phyloP scores from a whole-genome alignment of 1,284 basidiomycete species.

The Apiotrichum veenhuisii region DNA sequence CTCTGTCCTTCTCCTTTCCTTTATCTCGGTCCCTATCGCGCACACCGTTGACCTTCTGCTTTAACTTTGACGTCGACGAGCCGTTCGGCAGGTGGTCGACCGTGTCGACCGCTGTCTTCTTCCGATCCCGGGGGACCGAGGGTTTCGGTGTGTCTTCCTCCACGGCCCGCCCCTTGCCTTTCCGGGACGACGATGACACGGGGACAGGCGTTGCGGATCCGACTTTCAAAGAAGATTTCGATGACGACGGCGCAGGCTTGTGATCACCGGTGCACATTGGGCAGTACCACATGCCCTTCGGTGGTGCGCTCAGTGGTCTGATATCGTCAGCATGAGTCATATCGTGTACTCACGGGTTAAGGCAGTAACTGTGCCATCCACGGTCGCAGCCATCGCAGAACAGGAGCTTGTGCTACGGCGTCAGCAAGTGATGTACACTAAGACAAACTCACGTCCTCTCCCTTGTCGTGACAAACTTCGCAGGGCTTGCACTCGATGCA shows the following conservation, averaged over 20 bases:
- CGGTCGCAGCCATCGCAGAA: conserved; percentile 95
- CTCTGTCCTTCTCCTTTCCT: not conserved
- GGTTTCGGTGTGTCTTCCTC: conserved; percentile 6
- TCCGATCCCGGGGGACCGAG: conserved; percentile 2
- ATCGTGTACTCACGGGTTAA: conserved; percentile 57
- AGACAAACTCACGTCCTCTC: conserved; percentile 70
- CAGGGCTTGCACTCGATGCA: conserved; percentile 93
- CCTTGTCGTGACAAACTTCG: conserved; percentile 79
- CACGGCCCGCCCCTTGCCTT: conserved; percentile 16
- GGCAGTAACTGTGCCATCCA: conserved; percentile 90
- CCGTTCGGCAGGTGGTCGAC: not conserved
- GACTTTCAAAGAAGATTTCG: conserved; percentile 10
- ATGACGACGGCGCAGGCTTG: conserved; percentile 2
- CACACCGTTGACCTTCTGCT: conserved; percentile 7
- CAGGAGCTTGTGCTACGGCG: conserved; percentile 63
- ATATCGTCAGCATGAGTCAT: not conserved
- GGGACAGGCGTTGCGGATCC: not conserved
- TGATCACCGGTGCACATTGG: conserved; percentile 19
- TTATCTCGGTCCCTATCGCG: conserved; percentile 12
- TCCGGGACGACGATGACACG: conserved; percentile 1
- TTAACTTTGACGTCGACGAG: conserved; percentile 7
- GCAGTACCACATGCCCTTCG: conserved; percentile 58
- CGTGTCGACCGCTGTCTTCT: not conserved
- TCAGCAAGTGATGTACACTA: not conserved
- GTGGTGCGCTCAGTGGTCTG: conserved; percentile 61